Conservation (phyloP, 345 rosid species). For the Bretschneidera sinensis region DNA sequence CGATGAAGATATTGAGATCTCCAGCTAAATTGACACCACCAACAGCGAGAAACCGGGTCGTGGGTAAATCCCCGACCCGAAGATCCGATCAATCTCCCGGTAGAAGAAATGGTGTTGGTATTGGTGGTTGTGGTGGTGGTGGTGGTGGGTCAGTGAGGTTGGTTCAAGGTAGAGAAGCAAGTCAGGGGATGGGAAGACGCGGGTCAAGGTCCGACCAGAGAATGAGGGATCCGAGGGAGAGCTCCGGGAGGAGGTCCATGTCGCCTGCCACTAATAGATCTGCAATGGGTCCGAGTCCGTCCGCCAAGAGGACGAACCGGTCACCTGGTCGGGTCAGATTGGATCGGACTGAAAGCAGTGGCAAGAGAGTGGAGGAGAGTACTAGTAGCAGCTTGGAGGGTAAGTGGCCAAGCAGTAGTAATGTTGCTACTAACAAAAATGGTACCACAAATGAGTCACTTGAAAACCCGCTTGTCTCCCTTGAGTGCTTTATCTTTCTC, state of each 20-base stretch:
- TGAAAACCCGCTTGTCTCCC: slow-evolving; percentile 77
- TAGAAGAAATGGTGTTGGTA: slow-evolving; percentile 30
- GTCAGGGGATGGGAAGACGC: slow-evolving; percentile 17
- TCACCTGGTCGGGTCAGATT: slow-evolving; percentile 60
- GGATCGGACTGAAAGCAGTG: slow-evolving; percentile 25
- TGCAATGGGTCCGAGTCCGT: slow-evolving; percentile 46
- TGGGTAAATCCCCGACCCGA: slow-evolving; percentile 43
- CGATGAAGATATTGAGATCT: slow-evolving; percentile 36
- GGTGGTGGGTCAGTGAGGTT: slow-evolving; percentile 27
- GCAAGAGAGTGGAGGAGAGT: slow-evolving; percentile 15
- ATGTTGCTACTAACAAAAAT: slow-evolving; percentile 1
- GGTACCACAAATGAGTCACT: slow-evolving; percentile 43
- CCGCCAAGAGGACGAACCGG: slow-evolving; percentile 36
- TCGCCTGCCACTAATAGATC: slow-evolving; percentile 69
- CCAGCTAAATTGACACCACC: slow-evolving; percentile 40
- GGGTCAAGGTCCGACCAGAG: slow-evolving; percentile 30
- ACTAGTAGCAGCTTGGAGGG: slow-evolving; percentile 4
- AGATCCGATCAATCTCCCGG: slow-evolving; percentile 52
- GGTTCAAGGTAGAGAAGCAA: slow-evolving; percentile 30
- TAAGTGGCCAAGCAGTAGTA: slow-evolving; percentile 13
- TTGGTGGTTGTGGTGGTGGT: too few relatives aligned
- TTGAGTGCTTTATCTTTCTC: slow-evolving; percentile 90
- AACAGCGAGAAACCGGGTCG: slow-evolving; percentile 27
- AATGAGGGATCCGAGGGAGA: slow-evolving; percentile 51
- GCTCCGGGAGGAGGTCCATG: slow-evolving; percentile 61